These are phyloP conservation scores for Sphaerulina musiva DNA, from an alignment of 2,329 filamentous ascomycete species.

Conservation along the genomic window DNA sequence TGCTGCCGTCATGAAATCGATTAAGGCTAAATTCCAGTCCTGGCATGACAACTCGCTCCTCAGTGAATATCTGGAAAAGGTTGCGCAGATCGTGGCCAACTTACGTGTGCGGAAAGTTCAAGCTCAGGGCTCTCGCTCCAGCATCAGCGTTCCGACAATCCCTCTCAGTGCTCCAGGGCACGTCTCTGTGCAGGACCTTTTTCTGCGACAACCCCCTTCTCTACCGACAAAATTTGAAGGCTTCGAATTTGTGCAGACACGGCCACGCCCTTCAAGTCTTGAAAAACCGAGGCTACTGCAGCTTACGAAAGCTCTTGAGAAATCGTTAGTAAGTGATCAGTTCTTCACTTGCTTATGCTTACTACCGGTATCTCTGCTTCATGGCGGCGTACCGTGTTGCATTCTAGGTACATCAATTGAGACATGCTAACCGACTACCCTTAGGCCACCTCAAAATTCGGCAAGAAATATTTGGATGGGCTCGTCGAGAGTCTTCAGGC, in stretches of 20 bases:
- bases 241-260: not conserved
- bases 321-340: not conserved
- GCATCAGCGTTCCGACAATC: not conserved
- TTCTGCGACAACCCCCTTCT: not conserved
- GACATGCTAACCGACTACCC: not conserved
- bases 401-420: not conserved
- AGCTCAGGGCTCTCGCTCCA: not conserved
- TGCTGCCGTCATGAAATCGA: not conserved
- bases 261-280: not conserved
- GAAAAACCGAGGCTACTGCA: not conserved
- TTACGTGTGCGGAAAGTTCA: not conserved
- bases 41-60: conserved; percentile 10
- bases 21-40: not conserved
- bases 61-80: not conserved
- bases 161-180: not conserved
- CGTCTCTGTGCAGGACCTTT: conserved; percentile 5
- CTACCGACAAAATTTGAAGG: not conserved
- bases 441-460: not conserved
- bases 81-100: not conserved
- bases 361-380: not conserved
- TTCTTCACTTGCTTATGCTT: too few species aligned
- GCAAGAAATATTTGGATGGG: conserved; percentile 7
- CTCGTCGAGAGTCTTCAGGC: conserved; percentile 8
- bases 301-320: not conserved
- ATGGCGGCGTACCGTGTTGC: not conserved